Conservation (phyloP, 345 rosid species). For the Noccaea caerulescens region DNA sequence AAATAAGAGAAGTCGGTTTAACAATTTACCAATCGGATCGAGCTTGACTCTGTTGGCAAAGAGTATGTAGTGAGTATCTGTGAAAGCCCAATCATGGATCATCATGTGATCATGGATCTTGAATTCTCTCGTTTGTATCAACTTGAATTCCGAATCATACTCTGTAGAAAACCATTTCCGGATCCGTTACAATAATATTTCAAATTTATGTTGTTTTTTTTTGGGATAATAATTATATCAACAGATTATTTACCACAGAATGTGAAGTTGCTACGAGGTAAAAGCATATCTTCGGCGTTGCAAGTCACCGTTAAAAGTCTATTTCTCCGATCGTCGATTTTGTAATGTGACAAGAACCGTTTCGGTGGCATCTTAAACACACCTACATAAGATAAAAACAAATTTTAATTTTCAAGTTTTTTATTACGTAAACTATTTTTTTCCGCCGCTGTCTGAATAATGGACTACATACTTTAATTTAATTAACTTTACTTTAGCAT, state of each 20-base stretch:
- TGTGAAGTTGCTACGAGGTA: conserved; percentile 84
- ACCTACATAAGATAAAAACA: conserved; percentile 46
- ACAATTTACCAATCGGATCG: conserved; percentile 59
- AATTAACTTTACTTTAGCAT: conserved; percentile 26
- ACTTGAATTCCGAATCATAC: conserved; percentile 63
- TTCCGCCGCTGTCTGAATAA: conserved; percentile 41
- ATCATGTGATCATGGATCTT: conserved; percentile 74
- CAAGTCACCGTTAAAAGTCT: conserved; percentile 77
- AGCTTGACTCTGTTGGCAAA: conserved; percentile 84
- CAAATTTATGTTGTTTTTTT: neutral
- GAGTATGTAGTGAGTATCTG: conserved; percentile 71
- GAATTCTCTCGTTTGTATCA: conserved; percentile 61
- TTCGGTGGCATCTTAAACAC: conserved; percentile 87
- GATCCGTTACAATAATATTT: neutral
- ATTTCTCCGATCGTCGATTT: conserved; percentile 59
- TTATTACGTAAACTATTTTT: neutral
- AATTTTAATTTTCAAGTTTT: conserved; percentile 2
- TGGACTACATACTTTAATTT: conserved; percentile 36
- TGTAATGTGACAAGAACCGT: conserved; percentile 88
- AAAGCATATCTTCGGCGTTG: conserved; percentile 89
- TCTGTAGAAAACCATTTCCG: conserved; percentile 47
- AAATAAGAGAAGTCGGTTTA: neutral
- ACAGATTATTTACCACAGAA: conserved; percentile 59
- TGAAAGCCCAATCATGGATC: conserved; percentile 98
- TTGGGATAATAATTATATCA: neutral